Percentiles rank a stretch among this genome's conserved stretches.
These are phyloP conservation scores for Mitragyna speciosa DNA, from an alignment of 257 asterid species.

Conservation along the genomic window DNA sequence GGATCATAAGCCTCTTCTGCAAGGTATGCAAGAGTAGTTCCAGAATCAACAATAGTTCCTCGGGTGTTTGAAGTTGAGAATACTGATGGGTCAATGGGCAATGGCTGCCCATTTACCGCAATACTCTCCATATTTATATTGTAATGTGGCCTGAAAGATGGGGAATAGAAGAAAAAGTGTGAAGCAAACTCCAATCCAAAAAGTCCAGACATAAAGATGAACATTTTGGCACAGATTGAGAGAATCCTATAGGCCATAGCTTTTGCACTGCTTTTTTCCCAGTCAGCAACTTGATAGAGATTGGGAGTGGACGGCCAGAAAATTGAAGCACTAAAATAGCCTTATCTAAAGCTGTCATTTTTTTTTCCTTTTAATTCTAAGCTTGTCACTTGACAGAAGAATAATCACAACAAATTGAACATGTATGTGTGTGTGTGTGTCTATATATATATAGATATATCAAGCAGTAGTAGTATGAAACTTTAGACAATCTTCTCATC, in stretches of 20 bases:
- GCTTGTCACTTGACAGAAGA: not conserved
- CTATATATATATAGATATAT: too few relatives aligned
- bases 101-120: constrained; percentile 76
- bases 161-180: constrained; percentile 1
- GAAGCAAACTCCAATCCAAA: not conserved
- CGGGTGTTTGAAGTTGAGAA: constrained; percentile 66
- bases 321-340: not conserved
- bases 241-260: not conserved
- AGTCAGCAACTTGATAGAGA: not conserved
- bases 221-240: not conserved
- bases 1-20: constrained; percentile 87
- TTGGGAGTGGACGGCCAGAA: not conserved
- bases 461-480: not conserved
- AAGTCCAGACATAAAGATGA: constrained; percentile 4
- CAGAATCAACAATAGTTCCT: constrained; percentile 95
- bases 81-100: constrained; percentile 66
- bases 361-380: not conserved
- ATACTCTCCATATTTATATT: constrained; percentile 80
- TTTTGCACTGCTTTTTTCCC: not conserved
- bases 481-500: not conserved
- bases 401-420: not conserved
- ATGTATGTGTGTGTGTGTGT: too few relatives aligned
- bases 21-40: constrained; percentile 93
- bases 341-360: not conserved
- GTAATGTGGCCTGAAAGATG: constrained; percentile 84